Conservation (phyloP, 352 stramenopile species). For the Phytophthora citricola region DNA sequence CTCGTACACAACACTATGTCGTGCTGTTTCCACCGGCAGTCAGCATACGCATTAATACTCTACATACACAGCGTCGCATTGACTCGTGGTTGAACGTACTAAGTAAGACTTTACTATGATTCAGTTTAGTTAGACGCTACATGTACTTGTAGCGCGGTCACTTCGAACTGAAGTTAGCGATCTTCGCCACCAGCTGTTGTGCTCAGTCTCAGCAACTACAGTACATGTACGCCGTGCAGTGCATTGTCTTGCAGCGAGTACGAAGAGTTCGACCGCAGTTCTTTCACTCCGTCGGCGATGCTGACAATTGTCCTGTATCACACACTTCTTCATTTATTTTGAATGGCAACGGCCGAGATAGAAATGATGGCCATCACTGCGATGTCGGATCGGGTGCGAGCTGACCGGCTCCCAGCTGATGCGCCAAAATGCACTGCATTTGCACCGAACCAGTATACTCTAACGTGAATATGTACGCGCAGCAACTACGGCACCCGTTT, state of each 20-base stretch:
- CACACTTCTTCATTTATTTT: too few relatives aligned
- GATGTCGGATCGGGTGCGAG: constrained; percentile 20
- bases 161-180: neutral
- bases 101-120: too few relatives aligned
- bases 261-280: neutral
- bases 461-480: constrained; percentile 11
- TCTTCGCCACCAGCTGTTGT: constrained; percentile 4
- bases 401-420: constrained; percentile 29
- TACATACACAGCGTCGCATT: too few relatives aligned
- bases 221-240: neutral
- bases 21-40: too few relatives aligned
- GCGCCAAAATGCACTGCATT: constrained; percentile 28
- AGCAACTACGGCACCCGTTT: constrained; percentile 2
- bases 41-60: too few relatives aligned
- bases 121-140: too few relatives aligned
- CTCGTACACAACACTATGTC: too few relatives aligned
- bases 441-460: neutral
- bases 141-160: too few relatives aligned
- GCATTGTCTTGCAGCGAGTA: neutral
- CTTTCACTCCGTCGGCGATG: neutral
- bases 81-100: too few relatives aligned
- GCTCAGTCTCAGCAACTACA: constrained; percentile 10
- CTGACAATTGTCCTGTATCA: neutral
- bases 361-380: constrained; percentile 11
- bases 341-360: neutral